Evolutionary conservation across 2,329 filamentous ascomycete species (phyloP).

Genomic region (Gaeumannomyces sp.): DNA sequence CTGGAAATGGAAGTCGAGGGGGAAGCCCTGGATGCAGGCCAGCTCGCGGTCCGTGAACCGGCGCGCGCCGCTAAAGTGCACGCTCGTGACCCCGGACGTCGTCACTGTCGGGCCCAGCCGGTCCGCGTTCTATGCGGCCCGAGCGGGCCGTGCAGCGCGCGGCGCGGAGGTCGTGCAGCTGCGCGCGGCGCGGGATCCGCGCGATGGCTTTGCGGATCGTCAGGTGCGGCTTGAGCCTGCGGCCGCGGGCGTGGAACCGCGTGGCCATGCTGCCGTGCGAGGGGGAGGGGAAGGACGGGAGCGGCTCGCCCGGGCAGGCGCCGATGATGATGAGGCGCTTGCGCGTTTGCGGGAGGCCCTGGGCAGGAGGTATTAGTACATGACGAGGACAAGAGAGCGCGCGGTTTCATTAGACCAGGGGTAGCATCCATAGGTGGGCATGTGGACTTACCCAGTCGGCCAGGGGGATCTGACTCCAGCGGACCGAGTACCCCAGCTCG

Average conservation of each 20-base stretch:
- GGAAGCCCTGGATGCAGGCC: constrained; percentile 66
- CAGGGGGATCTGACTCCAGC: constrained; percentile 57
- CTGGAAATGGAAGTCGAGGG: constrained; percentile 51
- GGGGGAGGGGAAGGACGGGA: constrained; percentile 58
- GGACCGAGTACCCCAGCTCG: constrained; percentile 58
- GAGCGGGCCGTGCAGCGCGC: constrained; percentile 22
- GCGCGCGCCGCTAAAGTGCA: constrained; percentile 59
- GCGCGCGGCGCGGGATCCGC: constrained; percentile 22
- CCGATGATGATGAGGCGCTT: constrained; percentile 52
- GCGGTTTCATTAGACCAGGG: too few species aligned
- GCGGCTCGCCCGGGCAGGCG: constrained; percentile 59
- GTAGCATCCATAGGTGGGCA: too few species aligned
- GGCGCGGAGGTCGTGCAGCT: constrained; percentile 33
- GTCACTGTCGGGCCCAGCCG: constrained; percentile 55
- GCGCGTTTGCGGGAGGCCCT: constrained; percentile 40
- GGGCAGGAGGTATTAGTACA: not conserved
- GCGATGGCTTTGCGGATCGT: constrained; percentile 39
- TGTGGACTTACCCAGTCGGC: constrained; percentile 31
- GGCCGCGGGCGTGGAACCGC: constrained; percentile 16
- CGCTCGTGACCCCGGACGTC: constrained; percentile 53
- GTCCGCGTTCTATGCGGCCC: constrained; percentile 38
- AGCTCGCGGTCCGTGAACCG: constrained; percentile 62
- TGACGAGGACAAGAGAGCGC: not conserved
- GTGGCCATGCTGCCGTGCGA: constrained; percentile 42
- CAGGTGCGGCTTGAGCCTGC: constrained; percentile 30